These are phyloP conservation scores for Hyaloscypha finlandica DNA, from an alignment of 495 filamentous ascomycete genomes.

Conservation along the genomic window DNA sequence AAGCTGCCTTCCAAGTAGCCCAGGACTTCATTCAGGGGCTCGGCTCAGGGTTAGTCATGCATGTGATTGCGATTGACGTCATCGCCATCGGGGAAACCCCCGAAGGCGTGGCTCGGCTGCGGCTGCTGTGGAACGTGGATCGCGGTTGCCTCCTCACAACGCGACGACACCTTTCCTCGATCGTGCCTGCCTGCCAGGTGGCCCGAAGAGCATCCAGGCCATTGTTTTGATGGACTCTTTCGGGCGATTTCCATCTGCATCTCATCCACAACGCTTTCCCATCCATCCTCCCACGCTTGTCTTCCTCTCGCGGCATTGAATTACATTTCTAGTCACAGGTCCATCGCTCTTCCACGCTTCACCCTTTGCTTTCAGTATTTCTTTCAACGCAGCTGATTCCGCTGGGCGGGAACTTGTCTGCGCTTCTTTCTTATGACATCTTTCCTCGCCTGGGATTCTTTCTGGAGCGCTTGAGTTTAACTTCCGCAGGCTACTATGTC, in stretches of 20 bases:
- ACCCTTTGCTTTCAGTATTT: not conserved
- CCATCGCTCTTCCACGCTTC: slow-evolving; percentile 6
- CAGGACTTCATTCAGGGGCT: too few species aligned
- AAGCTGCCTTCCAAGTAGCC: not conserved
- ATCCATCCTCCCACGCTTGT: not conserved
- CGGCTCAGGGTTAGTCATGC: too few species aligned
- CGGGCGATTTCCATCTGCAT: not conserved
- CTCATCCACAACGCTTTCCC: not conserved
- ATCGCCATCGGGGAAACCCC: not conserved
- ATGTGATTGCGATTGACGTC: not conserved
- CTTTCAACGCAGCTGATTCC: slow-evolving; percentile 16
- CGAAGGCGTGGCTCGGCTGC: too few species aligned
- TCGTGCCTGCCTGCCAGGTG: slow-evolving; percentile 10
- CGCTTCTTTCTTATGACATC: not conserved
- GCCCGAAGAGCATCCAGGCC: not conserved
- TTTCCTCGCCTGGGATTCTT: not conserved
- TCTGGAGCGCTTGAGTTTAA: not conserved
- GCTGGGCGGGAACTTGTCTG: slow-evolving; percentile 18
- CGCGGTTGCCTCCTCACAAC: slow-evolving; percentile 9
- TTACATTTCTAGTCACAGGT: not conserved
- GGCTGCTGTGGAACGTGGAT: not conserved
- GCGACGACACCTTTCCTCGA: not conserved
- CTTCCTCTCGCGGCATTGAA: not conserved
- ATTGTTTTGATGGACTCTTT: not conserved
- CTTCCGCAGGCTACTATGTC: slow-evolving; percentile 39